Evolutionary conservation across 176 grass and related monocot genomes (phyloP).

Genomic region (Tillandsia fasciculata): DNA sequence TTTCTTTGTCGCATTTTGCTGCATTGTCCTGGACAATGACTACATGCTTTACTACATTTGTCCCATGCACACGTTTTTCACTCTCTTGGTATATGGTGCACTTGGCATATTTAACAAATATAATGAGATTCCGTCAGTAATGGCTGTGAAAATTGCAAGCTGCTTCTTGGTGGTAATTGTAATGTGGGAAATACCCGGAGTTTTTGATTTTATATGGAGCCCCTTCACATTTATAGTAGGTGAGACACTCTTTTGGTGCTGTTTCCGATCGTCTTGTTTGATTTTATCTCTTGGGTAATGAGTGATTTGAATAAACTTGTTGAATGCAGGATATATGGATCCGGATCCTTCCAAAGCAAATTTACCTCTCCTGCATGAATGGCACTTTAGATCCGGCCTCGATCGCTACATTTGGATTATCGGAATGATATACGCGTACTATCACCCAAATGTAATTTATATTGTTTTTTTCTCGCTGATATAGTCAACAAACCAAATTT

Average conservation of each 20-base stretch:
- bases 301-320: background rate
- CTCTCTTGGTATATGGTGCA: slow-evolving; percentile 68
- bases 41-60: slow-evolving; percentile 78
- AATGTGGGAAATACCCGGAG: slow-evolving; percentile 82
- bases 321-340: slow-evolving; percentile 53
- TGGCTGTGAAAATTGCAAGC: slow-evolving; percentile 42
- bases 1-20: slow-evolving; percentile 62
- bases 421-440: slow-evolving; percentile 92
- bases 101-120: slow-evolving; percentile 75
- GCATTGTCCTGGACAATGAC: slow-evolving; percentile 83
- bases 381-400: slow-evolving; percentile 86
- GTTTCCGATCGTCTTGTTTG: background rate
- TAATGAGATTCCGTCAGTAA: slow-evolving; percentile 56
- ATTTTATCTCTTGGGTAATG: background rate
- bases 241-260: slow-evolving; percentile 18
- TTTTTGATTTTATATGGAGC: slow-evolving; percentile 63
- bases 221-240: slow-evolving; percentile 65
- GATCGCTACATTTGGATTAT: slow-evolving; percentile 89
- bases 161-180: slow-evolving; percentile 60
- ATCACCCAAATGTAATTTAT: slow-evolving; percentile 63
- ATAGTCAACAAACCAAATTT: background rate
- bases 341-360: slow-evolving; percentile 56
- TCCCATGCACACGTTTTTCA: slow-evolving; percentile 89
- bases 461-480: slow-evolving; percentile 5
- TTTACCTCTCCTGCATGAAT: slow-evolving; percentile 57